Evolutionary conservation across 2,329 filamentous ascomycete species (phyloP).

Genomic region (Fusarium temperatum): DNA sequence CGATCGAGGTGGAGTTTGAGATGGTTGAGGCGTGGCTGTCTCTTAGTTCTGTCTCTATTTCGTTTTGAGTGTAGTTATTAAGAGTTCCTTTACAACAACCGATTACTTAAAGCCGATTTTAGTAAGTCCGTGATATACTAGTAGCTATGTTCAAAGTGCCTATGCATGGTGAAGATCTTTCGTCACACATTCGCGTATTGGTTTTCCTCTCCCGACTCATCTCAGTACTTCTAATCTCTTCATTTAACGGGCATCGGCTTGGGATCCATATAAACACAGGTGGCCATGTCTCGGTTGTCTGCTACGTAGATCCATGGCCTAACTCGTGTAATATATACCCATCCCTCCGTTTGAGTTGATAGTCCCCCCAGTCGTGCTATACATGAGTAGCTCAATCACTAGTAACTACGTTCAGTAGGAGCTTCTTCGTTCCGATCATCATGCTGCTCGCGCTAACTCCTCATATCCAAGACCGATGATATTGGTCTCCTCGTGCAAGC

Average conservation of each 20-base stretch:
- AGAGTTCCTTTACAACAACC: not conserved
- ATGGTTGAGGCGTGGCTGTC: not conserved
- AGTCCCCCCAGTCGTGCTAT: not conserved
- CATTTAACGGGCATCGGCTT: not conserved
- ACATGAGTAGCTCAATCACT: not conserved
- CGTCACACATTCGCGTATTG: fast-evolving
- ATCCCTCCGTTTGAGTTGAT: not conserved
- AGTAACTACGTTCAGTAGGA: not conserved
- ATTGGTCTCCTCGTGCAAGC: too few species aligned
- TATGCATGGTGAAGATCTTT: not conserved
- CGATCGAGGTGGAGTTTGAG: not conserved
- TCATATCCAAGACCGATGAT: too few species aligned
- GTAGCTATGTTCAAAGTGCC: not conserved
- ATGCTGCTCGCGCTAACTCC: not conserved
- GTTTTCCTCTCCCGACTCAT: not conserved
- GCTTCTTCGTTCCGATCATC: not conserved
- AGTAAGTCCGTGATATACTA: not conserved
- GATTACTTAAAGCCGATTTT: not conserved
- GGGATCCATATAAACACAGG: not conserved
- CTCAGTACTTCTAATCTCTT: not conserved
- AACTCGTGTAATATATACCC: not conserved
- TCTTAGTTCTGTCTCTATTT: not conserved
- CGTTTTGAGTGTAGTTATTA: not conserved
- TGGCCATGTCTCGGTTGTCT: not conserved
- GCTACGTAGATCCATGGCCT: not conserved